A percentile compares a stretch with the other conserved stretches of the same genome.
Conservation (phyloP, 31 red algal genomes). For the Bonnemaisonia californica region DNA sequence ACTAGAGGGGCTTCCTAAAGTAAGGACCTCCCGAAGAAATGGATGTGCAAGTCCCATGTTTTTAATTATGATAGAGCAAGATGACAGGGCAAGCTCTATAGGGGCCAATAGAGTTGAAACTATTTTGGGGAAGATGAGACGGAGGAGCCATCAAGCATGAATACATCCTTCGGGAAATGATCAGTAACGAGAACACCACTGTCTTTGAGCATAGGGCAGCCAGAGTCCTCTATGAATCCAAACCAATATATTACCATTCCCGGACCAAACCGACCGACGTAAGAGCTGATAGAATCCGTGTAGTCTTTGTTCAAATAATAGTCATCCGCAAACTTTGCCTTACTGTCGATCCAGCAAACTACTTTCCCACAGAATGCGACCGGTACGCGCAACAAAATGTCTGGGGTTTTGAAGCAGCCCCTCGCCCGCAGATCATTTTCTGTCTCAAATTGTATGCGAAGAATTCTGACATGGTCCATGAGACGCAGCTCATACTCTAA, state of each 20-base stretch:
- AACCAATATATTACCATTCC: conserved; percentile 87
- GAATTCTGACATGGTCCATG: conserved; percentile 32
- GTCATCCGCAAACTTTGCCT: conserved; percentile 86
- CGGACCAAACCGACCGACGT: conserved; percentile 78
- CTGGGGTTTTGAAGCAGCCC: conserved; percentile 72
- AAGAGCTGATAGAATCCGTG: conserved; percentile 68
- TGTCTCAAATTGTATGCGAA: conserved; percentile 58
- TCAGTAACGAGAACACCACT: conserved; percentile 55
- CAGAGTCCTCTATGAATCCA: conserved; percentile 70
- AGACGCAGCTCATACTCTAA: conserved; percentile 73
- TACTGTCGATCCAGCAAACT: conserved; percentile 65
- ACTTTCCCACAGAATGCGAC: conserved; percentile 37
- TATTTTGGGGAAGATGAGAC: neutral
- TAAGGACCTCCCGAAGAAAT: no score
- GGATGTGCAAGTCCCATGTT: neutral
- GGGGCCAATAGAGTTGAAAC: neutral
- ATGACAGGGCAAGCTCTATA: no score
- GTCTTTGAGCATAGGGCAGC: conserved; percentile 61
- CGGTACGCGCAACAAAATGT: conserved; percentile 66
- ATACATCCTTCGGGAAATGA: conserved; percentile 44
- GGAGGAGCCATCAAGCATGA: conserved; percentile 30
- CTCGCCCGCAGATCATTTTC: conserved; percentile 54
- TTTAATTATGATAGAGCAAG: neutral
- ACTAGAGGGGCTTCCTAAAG: no score
- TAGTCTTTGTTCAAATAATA: conserved; percentile 73